Evolutionary conservation across 129 eudicot species (phyloP).

Genomic region (Mikania micrantha): DNA sequence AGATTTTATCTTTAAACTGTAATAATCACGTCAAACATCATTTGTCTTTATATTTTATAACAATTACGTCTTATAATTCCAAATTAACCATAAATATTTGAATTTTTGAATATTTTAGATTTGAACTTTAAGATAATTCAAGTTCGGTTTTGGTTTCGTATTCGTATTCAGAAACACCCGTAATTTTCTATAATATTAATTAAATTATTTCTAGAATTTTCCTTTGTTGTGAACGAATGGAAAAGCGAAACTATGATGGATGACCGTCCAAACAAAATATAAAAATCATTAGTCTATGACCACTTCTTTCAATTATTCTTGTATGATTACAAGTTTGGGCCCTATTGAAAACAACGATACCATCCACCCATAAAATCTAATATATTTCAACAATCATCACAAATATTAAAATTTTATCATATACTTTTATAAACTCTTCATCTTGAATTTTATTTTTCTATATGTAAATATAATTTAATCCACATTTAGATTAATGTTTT

Average conservation of each 20-base stretch:
- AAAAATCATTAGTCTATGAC: constrained; percentile 10
- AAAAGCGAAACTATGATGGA: not conserved
- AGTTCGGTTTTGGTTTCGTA: no score
- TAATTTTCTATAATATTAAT: not conserved
- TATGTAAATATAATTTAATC: no score
- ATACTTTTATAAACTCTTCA: no score
- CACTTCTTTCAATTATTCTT: constrained; percentile 8
- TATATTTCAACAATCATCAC: not conserved
- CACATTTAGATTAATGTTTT: no score
- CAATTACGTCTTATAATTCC: no score
- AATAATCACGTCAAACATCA: no score
- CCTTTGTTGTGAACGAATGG: not conserved
- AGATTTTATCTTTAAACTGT: no score
- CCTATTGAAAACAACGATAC: constrained; percentile 1
- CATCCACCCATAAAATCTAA: constrained; percentile 9
- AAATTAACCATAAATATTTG: no score
- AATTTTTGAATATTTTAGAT: no score
- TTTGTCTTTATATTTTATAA: no score
- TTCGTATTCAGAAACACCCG: no score
- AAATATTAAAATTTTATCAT: not conserved
- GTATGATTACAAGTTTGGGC: not conserved
- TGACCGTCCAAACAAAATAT: constrained; percentile 5
- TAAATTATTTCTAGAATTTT: not conserved
- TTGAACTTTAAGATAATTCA: no score
- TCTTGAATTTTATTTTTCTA: not conserved